These are phyloP conservation scores for Pinus tabuliformis DNA, from an alignment of 75 land plant genomes.

Conservation along the genomic window DNA sequence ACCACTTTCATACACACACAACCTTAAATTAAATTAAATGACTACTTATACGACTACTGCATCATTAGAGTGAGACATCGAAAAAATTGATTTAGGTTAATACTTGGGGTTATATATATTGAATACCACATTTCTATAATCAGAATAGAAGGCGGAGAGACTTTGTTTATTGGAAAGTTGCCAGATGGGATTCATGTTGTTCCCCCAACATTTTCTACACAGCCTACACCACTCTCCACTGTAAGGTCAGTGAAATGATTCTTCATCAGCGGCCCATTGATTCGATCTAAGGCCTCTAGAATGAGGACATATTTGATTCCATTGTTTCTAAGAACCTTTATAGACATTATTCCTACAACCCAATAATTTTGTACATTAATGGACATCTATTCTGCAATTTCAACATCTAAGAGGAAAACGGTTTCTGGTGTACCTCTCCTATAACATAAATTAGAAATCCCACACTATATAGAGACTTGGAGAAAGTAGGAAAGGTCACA, in stretches of 20 bases:
- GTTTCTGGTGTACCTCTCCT: no score
- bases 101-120: conserved; percentile 47
- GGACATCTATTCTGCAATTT: no score
- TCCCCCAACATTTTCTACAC: conserved; percentile 64
- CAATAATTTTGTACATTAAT: no score
- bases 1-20: background rate
- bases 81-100: background rate
- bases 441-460: no score
- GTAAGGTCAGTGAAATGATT: conserved; percentile 26
- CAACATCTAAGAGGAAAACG: no score
- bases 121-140: conserved; percentile 30
- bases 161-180: conserved; percentile 30
- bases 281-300: conserved; percentile 52
- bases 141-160: conserved; percentile 26
- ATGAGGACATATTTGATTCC: conserved; percentile 49
- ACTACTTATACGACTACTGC: no score
- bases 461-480: no score
- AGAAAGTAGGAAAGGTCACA: no score
- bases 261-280: conserved; percentile 52
- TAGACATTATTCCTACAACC: conserved; percentile 56
- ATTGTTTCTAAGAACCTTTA: conserved; percentile 36
- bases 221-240: conserved; percentile 60
- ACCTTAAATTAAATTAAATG: background rate
- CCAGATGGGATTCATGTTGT: conserved; percentile 44
- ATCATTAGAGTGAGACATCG: no score